Evolutionary conservation across 2,329 filamentous ascomycete species (phyloP), one percentile per base, ranked within the genome.

Genomic region (Aspergillus pseudotamarii): DNA sequence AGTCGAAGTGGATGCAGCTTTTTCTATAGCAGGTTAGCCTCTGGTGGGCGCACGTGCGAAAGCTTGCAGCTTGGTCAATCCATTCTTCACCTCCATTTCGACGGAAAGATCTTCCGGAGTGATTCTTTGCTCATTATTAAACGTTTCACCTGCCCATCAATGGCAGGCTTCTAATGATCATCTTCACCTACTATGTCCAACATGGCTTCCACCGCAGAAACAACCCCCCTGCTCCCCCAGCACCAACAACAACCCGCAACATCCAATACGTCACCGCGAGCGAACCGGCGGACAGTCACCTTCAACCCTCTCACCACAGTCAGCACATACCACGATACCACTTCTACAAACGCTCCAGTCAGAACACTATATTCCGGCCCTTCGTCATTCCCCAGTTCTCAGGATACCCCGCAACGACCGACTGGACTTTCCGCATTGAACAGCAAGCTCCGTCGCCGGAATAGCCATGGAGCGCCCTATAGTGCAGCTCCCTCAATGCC

Each of bases 371-470:
- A 79, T 53, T 71, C 76, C 23, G 72, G 75, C 34, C 76, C 79
- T 41, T 74, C 78, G 14, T 75, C 78, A 12, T 68, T 77, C 53
- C 72, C 76, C 41, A 73, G 73, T 69, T 63, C 69, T 16, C 71
- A 71, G 41, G 66, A 65, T 48, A 65, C 65, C 26, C 69, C 72
- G 43, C 68, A 66, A 26, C 79, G 79, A 16, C 83, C 84, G 59
- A 88, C 88, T 4, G 89, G 91, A 78, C 86, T 97, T 28, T 89
- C 93, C 6, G 87, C 91, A 3, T 81, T 97, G 69, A 97, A 97
- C 79, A 94, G 84, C 84, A 96, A 94, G 79, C 84, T 97, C 54
- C 89, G 92, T 60, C 85, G 94, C 72, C 87, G 94, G 68, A 95
- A 97, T 73, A 96, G 92, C 78, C 90, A 93, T 72, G 90, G 92